A percentile compares a stretch with the other conserved stretches of the same genome.
Conservation (phyloP, 202 grass and related monocot species). For the Zizania palustris region DNA sequence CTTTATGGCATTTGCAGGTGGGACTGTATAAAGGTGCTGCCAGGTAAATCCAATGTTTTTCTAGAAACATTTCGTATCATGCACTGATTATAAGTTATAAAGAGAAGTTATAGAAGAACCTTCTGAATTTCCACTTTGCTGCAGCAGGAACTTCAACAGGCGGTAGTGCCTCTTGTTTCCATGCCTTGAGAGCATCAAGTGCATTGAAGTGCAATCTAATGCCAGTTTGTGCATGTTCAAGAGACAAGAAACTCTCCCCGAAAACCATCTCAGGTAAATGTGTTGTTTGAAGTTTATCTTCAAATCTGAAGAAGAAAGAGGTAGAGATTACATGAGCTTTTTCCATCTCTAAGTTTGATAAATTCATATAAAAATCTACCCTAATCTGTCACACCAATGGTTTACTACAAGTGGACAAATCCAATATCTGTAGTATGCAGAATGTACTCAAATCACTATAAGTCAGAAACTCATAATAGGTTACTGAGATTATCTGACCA, state of each 20-base stretch:
- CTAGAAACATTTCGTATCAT: slow-evolving; percentile 17
- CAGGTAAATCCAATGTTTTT: neutral
- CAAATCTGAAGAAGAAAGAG: slow-evolving; percentile 60
- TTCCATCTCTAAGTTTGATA: neutral
- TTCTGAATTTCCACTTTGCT: slow-evolving; percentile 96
- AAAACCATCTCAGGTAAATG: slow-evolving; percentile 99
- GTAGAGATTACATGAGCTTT: neutral
- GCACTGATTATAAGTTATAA: neutral
- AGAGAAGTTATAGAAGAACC: slow-evolving; percentile 44
- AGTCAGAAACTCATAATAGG: neutral
- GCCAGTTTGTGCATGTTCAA: slow-evolving; percentile 64
- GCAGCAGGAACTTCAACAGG: slow-evolving; percentile 95
- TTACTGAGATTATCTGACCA: neutral
- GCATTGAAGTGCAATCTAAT: slow-evolving; percentile 79
- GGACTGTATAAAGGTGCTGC: slow-evolving; percentile 25
- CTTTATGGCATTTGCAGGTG: neutral
- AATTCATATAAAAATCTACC: neutral
- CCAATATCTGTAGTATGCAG: neutral
- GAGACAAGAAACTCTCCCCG: slow-evolving; percentile 73
- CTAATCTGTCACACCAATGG: neutral
- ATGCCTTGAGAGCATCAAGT: slow-evolving; percentile 82
- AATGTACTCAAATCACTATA: neutral
- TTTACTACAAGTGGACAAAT: neutral
- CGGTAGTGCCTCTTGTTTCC: slow-evolving; percentile 85
- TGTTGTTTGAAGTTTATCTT: slow-evolving; percentile 71